Conservation (phyloP, 192 early-diverging fungal species). For the Linnemannia hyalina region DNA sequence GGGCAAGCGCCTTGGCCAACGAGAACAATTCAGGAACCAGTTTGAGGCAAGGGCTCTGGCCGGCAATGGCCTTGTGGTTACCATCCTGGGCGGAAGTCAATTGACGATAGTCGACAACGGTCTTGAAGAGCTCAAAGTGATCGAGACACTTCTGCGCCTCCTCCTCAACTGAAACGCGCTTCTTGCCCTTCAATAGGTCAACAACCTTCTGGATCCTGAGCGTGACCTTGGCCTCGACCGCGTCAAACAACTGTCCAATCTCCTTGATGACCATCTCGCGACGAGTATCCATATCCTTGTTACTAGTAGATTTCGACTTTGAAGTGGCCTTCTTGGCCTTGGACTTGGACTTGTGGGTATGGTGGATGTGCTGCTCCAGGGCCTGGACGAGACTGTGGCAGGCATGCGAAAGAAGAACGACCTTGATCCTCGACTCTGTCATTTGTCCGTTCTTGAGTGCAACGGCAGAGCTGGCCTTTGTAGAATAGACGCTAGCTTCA, state of each 20-base stretch:
- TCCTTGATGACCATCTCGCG: neutral
- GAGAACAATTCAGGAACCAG: conserved; percentile 24
- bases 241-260: conserved; percentile 19
- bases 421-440: conserved; percentile 22
- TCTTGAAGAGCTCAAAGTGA: conserved; percentile 37
- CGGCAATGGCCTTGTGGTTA: neutral
- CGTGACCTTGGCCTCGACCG: conserved; percentile 9
- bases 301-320: conserved; percentile 7
- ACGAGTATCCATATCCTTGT: neutral
- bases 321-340: conserved; percentile 11
- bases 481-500: neutral
- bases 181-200: neutral
- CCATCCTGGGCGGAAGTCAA: neutral
- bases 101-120: conserved; percentile 28
- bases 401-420: conserved; percentile 19
- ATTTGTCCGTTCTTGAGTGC: neutral
- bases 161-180: neutral
- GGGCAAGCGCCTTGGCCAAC: conserved; percentile 18
- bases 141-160: conserved; percentile 36
- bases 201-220: conserved; percentile 23
- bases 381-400: conserved; percentile 33
- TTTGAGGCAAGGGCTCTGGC: conserved; percentile 4
- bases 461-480: neutral
- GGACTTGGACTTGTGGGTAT: conserved; percentile 4
- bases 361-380: conserved; percentile 19